Conservation (phyloP, 73 alveolate species). For the Paramecium octaurelia region DNA sequence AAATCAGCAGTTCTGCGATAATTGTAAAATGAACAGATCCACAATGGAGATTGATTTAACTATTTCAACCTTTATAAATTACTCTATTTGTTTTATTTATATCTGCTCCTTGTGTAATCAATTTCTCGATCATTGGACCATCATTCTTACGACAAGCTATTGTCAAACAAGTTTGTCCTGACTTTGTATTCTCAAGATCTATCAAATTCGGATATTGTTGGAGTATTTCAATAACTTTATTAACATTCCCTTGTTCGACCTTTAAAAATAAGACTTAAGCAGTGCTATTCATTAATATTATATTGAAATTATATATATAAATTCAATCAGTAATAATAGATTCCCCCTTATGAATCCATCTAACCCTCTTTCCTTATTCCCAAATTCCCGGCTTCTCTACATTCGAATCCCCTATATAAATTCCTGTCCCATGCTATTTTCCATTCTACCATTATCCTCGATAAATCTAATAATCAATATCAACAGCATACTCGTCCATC, state of each 20-base stretch:
- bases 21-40: constrained; percentile 44
- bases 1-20: constrained; percentile 40
- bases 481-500: constrained; percentile 59
- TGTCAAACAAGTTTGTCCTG: constrained; percentile 31
- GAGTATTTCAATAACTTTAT: constrained; percentile 24
- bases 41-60: constrained; percentile 29
- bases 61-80: not conserved
- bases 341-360: constrained; percentile 58
- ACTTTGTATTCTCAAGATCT: not conserved
- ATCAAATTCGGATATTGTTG: constrained; percentile 2
- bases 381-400: constrained; percentile 71
- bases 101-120: not conserved
- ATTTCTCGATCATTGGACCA: constrained; percentile 13
- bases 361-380: constrained; percentile 70
- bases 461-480: constrained; percentile 38
- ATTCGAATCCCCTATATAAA: constrained; percentile 65
- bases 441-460: constrained; percentile 71
- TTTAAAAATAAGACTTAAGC: constrained; percentile 9
- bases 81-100: constrained; percentile 4
- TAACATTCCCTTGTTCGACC: constrained; percentile 23
- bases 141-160: constrained; percentile 34
- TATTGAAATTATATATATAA: not conserved
- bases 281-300: not conserved
- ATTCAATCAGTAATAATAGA: constrained; percentile 11
- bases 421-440: constrained; percentile 80